Percentiles rank a stretch among this genome's conserved stretches.
These are phyloP conservation scores for Hypocrella siamensis DNA, from an alignment of 2,329 filamentous ascomycete species.

Conservation along the genomic window DNA sequence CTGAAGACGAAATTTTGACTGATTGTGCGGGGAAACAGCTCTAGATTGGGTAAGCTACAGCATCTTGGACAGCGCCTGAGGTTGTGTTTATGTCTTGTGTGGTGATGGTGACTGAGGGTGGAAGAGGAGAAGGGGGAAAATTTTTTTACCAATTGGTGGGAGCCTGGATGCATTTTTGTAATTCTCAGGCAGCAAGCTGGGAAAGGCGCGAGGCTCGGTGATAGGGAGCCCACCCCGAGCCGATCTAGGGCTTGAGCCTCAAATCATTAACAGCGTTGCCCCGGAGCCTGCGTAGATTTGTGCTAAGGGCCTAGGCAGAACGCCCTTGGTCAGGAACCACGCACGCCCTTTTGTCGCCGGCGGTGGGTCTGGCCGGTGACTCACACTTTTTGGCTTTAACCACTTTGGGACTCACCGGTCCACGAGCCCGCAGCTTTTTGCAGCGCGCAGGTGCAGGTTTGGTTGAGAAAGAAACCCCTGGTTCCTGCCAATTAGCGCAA, in stretches of 20 bases:
- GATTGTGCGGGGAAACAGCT: conserved; percentile 19
- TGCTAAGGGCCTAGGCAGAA: too few relatives aligned
- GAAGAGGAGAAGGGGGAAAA: conserved; percentile 12
- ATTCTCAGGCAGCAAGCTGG: conserved; percentile 29
- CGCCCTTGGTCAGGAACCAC: conserved; percentile 3
- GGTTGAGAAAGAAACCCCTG: too few relatives aligned
- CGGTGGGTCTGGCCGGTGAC: conserved; percentile 16
- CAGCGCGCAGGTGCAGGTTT: background rate
- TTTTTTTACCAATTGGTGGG: too few relatives aligned
- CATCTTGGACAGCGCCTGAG: conserved; percentile 35
- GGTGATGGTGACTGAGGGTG: conserved; percentile 16
- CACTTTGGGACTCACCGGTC: conserved; percentile 13
- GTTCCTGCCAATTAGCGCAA: too few relatives aligned
- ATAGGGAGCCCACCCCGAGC: too few relatives aligned
- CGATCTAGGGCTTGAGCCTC: background rate
- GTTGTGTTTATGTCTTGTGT: conserved; percentile 18
- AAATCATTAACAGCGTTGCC: too few relatives aligned
- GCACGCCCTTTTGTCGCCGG: conserved; percentile 10
- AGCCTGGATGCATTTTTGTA: conserved; percentile 22
- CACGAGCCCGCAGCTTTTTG: background rate
- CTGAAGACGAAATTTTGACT: conserved; percentile 39
- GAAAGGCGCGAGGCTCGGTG: conserved; percentile 4
- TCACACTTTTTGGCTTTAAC: conserved; percentile 17
- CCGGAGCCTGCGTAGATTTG: too few relatives aligned
- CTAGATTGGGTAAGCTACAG: conserved; percentile 35